Conservation (phyloP, 176 grass and related monocot genomes). For the Triticum urartu region DNA sequence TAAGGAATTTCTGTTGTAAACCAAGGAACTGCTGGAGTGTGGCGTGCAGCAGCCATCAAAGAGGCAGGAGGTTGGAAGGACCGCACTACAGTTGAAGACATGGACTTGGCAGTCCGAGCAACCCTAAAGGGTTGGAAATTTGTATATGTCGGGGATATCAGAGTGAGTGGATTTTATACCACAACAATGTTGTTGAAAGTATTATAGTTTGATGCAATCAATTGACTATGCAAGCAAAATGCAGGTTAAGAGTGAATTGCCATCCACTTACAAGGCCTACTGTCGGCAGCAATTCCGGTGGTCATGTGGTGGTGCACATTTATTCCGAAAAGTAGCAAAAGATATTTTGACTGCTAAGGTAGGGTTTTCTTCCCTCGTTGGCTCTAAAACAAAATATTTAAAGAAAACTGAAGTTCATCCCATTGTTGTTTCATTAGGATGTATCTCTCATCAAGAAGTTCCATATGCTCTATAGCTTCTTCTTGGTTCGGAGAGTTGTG, state of each 20-base stretch:
- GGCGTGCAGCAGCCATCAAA: slow-evolving; percentile 78
- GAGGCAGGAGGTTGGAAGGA: slow-evolving; percentile 96
- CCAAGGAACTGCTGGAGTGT: slow-evolving; percentile 92
- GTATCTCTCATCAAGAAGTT: slow-evolving; percentile 81
- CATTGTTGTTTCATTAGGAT: slow-evolving; percentile 53
- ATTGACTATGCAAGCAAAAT: slow-evolving; percentile 27
- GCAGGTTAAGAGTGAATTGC: slow-evolving; percentile 94
- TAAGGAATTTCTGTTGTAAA: slow-evolving; percentile 19
- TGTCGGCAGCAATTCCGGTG: slow-evolving; percentile 87
- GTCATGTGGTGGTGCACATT: slow-evolving; percentile 71
- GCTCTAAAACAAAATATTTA: neutral
- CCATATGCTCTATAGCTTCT: slow-evolving; percentile 95
- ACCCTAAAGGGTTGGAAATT: slow-evolving; percentile 96
- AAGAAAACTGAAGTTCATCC: neutral
- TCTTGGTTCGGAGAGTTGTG: slow-evolving; percentile 84
- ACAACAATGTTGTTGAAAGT: slow-evolving; percentile 11
- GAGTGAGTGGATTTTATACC: slow-evolving; percentile 42
- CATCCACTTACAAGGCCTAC: slow-evolving; percentile 79
- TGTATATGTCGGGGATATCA: slow-evolving; percentile 77
- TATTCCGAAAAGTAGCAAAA: slow-evolving; percentile 85
- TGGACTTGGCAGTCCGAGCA: slow-evolving; percentile 94
- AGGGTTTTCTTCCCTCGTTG: slow-evolving; percentile 7
- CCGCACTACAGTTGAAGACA: slow-evolving; percentile 85
- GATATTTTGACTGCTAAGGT: slow-evolving; percentile 83
- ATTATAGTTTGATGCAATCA: slow-evolving; percentile 16